Base-by-base conservation (phyloP, 1,284 basidiomycete genomes). In the Cutaneotrichosporon sp. region DNA sequence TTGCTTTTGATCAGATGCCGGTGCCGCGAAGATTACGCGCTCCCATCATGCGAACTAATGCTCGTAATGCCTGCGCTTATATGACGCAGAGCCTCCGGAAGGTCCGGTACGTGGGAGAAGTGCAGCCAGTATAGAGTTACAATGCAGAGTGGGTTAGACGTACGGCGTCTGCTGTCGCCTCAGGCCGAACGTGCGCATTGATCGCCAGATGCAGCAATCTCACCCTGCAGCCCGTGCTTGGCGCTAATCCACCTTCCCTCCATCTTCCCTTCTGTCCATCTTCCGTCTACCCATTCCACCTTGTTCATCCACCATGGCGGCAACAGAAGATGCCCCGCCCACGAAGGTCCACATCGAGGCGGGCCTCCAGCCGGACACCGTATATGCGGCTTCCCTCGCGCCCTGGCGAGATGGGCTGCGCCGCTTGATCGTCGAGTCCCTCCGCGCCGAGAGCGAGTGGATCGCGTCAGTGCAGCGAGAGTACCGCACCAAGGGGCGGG, bases 391-490 rank as follows among this genome's bases (percentile, higher is more conserved):
- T 2, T 84, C 83, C 2, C 77, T 94, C 68, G 83, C 87, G 0
- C 77, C 81, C 66, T 93, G 90, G 90, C 82, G 91, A 69, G 86
- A 87, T 32, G 81, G 78, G 0, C 76, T 91, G 36, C 85, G 92
- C 30, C 78, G 84, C 40, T 74, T 71, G 57, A 80, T 94, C n/a
- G 83, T 92, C 32, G 77, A 76, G 60, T 81, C 80, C 47, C 84
- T 95, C 26, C 80, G 84, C 49, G 76, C 79, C 68, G 92, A 96
- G 82, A 90, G 88, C 38, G 75, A 81, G 62, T 75, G 87, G 59
- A 83, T 96, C 63, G 89, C 87, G 1, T 81, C 76, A 32, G 85
- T 92, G 83, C 93, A 95, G 86, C 88, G 86, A 61, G 58, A 83
- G 74, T 61, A 70, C 16, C 85, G 91, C 32, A 86, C 84, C 1